Percentiles rank a stretch among this genome's conserved stretches.
Evolutionary conservation across 2,329 filamentous ascomycete genomes (phyloP).

Genomic region (Aspergillus piperis): DNA sequence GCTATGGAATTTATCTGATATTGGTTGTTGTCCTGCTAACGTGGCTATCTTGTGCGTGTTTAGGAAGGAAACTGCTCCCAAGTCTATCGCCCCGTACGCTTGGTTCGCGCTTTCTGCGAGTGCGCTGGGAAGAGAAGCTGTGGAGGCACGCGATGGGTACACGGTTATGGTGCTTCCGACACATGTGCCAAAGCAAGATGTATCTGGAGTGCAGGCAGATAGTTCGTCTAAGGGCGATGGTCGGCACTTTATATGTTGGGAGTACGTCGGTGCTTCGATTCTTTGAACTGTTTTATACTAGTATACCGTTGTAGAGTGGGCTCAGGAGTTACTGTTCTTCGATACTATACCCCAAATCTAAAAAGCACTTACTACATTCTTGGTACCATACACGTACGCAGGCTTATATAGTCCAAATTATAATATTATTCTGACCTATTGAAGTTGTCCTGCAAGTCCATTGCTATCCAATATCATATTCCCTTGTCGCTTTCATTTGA

Average conservation of each 20-base stretch:
- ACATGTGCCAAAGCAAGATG: not conserved
- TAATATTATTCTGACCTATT: not conserved
- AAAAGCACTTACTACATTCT: not conserved
- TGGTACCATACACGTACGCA: too few relatives aligned
- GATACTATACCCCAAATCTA: not conserved
- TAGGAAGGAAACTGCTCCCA: constrained; percentile 23
- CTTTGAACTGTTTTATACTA: constrained; percentile 14
- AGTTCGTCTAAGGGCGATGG: not conserved
- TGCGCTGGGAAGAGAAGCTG: constrained; percentile 37
- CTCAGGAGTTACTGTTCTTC: not conserved
- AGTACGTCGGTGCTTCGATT: constrained; percentile 36
- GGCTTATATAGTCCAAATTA: not conserved
- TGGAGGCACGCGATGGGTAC: constrained; percentile 45
- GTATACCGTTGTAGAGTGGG: not conserved
- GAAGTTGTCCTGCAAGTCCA: not conserved
- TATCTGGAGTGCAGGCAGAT: not conserved
- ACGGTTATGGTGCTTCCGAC: constrained; percentile 32
- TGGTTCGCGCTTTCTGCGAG: constrained; percentile 41
- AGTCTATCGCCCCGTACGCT: constrained; percentile 6
- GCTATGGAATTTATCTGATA: not conserved
- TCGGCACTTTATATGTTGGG: constrained; percentile 40
- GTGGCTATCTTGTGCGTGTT: not conserved
- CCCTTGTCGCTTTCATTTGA: not conserved
- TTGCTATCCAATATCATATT: not conserved
- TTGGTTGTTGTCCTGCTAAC: not conserved